phyloP scores from a whole-genome alignment of 2,329 filamentous ascomycete genomes.

The Alternaria sp. region DNA sequence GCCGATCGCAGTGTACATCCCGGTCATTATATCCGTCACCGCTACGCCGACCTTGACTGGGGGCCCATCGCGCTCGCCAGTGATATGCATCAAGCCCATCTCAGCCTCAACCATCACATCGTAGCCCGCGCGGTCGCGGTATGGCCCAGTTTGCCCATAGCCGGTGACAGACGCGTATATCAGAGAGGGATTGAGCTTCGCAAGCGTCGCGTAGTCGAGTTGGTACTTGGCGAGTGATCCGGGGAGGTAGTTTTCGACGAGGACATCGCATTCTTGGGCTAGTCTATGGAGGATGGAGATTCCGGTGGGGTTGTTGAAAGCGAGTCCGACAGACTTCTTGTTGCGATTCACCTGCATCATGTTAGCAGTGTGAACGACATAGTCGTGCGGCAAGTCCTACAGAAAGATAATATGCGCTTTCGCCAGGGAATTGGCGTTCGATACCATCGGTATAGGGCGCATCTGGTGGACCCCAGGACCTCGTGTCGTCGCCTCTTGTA shows the following conservation, averaged over 20 bases:
- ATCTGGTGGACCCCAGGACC: slow-evolving; percentile 95
- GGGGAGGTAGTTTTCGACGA: slow-evolving; percentile 96
- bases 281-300: slow-evolving; percentile 86
- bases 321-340: slow-evolving; percentile 91
- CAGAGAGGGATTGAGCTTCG: slow-evolving; percentile 78
- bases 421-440: slow-evolving; percentile 74
- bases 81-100: slow-evolving; percentile 98
- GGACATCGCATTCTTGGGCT: slow-evolving; percentile 81
- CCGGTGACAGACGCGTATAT: slow-evolving; percentile 97
- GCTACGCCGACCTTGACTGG: slow-evolving; percentile 98
- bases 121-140: slow-evolving; percentile 85
- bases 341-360: slow-evolving; percentile 98
- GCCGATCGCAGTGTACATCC: slow-evolving; percentile 90
- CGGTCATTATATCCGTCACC: slow-evolving; percentile 93
- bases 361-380: no score
- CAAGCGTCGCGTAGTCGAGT: slow-evolving; percentile 83
- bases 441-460: slow-evolving; percentile 71
- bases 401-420: slow-evolving; percentile 78
- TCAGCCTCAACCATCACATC: slow-evolving; percentile 99
- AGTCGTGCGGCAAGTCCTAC: no score
- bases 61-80: slow-evolving; percentile 81
- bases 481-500: slow-evolving; percentile 86
- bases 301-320: slow-evolving; percentile 83
- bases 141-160: slow-evolving; percentile 93
- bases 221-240: slow-evolving; percentile 85